Percentiles rank a stretch among this genome's conserved stretches.
These are phyloP conservation scores for Ganoderma lingzhi DNA, from an alignment of 1,284 basidiomycete genomes.

Conservation along the genomic window DNA sequence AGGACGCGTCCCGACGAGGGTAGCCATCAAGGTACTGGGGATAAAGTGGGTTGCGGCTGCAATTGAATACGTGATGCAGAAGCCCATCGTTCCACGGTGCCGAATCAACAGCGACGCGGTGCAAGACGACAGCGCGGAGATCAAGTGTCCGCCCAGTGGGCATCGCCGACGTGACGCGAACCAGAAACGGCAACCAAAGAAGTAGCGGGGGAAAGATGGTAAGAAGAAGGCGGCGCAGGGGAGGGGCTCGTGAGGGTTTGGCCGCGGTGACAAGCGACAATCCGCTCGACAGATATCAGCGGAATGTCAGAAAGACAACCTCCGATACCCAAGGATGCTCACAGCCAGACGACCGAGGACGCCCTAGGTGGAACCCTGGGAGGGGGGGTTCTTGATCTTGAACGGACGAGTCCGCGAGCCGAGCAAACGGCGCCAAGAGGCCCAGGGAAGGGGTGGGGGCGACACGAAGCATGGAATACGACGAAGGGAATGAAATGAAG, in stretches of 20 bases:
- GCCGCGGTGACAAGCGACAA: background rate
- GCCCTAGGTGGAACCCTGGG: background rate
- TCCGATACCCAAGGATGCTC: background rate
- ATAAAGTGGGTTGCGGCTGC: background rate
- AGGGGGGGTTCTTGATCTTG: background rate
- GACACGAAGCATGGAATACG: constrained; percentile 8
- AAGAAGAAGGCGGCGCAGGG: constrained; percentile 7
- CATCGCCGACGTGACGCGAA: background rate
- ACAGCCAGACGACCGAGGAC: background rate
- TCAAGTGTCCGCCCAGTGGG: background rate
- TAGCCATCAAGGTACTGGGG: background rate
- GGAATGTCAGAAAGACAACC: background rate
- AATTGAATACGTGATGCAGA: background rate
- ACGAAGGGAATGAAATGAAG: constrained; percentile 32
- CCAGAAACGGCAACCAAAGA: background rate
- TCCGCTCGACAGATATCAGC: background rate
- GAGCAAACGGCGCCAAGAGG: constrained; percentile 4
- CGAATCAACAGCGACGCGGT: background rate
- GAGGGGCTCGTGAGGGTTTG: background rate
- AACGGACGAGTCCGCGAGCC: background rate
- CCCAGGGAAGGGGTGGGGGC: background rate
- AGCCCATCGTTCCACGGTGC: background rate
- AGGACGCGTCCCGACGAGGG: background rate
- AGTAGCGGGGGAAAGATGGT: background rate
- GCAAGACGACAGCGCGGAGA: background rate